Conservation (phyloP, 805 yeast genomes). For the Yarrowia osloensis region DNA sequence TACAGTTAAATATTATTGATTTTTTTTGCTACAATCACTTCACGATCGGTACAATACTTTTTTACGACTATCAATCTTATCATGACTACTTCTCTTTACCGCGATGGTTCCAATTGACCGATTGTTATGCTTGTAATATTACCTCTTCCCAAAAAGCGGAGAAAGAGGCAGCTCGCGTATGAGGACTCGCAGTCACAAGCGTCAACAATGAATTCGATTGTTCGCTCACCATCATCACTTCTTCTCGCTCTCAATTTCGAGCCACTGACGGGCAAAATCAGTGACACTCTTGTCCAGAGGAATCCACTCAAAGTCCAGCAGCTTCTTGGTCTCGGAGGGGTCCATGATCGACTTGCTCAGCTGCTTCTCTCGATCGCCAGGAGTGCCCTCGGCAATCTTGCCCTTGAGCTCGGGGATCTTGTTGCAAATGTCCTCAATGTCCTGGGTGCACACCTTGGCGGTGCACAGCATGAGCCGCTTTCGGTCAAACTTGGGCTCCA, state of each 20-base stretch:
- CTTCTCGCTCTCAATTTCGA: background rate
- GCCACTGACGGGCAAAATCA: slow-evolving; percentile 15
- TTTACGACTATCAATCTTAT: too few species aligned
- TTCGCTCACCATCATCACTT: too few species aligned
- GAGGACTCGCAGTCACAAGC: too few species aligned
- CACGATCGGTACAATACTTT: too few species aligned
- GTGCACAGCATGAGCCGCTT: slow-evolving; percentile 36
- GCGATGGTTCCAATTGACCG: too few species aligned
- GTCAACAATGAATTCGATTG: too few species aligned
- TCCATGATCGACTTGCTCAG: slow-evolving; percentile 3
- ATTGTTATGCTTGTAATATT: too few species aligned
- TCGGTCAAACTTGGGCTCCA: slow-evolving; percentile 40
- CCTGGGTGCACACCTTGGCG: slow-evolving; percentile 33
- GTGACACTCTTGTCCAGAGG: slow-evolving; percentile 1
- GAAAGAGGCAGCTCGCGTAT: too few species aligned
- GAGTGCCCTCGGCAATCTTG: background rate
- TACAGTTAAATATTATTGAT: too few species aligned
- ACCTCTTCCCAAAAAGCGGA: too few species aligned
- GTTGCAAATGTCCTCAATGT: slow-evolving; percentile 34
- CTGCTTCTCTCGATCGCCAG: background rate
- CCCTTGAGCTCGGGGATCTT: slow-evolving; percentile 5
- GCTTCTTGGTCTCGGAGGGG: background rate
- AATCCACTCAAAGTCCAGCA: slow-evolving; percentile 12
- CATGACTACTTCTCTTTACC: too few species aligned
- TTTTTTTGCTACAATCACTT: too few species aligned